Evolutionary conservation across 495 filamentous ascomycete species (phyloP).

Genomic region (Penicillium canescens): DNA sequence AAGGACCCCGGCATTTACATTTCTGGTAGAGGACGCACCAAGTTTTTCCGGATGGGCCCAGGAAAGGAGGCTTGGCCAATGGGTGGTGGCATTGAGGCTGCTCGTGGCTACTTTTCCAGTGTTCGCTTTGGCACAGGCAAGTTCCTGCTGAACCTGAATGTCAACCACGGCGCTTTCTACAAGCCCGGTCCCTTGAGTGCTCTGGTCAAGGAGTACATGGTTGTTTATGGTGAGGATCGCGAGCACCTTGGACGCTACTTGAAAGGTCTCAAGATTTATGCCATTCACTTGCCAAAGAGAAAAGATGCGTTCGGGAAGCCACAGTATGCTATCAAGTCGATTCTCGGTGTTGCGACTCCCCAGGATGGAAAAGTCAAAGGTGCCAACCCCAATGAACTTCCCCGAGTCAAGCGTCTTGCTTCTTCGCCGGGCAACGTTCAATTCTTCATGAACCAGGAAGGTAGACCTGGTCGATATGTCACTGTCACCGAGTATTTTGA

Average conservation of each 20-base stretch:
- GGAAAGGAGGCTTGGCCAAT: constrained; percentile 21
- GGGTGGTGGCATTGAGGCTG: constrained; percentile 36
- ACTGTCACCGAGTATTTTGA: constrained; percentile 18
- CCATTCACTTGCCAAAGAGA: constrained; percentile 4
- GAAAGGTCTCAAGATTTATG: constrained; percentile 9
- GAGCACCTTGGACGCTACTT: constrained; percentile 8
- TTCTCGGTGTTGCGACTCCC: constrained; percentile 14
- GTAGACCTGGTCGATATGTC: constrained; percentile 2
- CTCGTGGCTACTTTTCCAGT: constrained; percentile 50
- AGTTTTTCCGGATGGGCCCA: constrained; percentile 22
- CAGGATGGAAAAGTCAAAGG: constrained; percentile 5
- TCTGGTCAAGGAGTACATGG: constrained; percentile 20
- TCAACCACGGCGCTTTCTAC: constrained; percentile 46
- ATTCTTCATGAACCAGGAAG: constrained; percentile 10
- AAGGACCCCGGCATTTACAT: constrained; percentile 16
- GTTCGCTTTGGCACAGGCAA: constrained; percentile 39
- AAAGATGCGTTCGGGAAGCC: neutral
- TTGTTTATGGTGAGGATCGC: neutral
- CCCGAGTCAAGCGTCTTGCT: neutral
- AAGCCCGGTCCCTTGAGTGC: constrained; percentile 20
- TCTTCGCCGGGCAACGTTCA: constrained; percentile 11
- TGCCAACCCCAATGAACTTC: neutral
- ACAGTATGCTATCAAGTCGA: neutral
- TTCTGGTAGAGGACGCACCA: constrained; percentile 14
- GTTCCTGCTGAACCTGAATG: constrained; percentile 52